Evolutionary conservation across 139 green algal species (phyloP).

Genomic region (Micromonas pusilla): DNA sequence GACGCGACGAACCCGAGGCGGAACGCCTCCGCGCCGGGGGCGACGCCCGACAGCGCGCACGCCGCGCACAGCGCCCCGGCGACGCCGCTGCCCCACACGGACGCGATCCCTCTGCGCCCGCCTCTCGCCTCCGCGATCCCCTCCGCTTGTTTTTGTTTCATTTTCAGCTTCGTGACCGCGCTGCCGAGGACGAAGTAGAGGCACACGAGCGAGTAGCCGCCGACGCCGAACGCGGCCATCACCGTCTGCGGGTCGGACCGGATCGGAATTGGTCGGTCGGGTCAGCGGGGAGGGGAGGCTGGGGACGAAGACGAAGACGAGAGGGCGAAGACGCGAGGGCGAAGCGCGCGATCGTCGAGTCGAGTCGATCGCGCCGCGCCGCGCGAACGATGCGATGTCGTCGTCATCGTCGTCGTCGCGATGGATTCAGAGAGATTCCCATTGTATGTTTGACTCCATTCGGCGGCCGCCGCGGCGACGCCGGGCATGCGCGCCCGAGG

Average conservation of each 20-base stretch:
- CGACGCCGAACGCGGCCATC: constrained; percentile 21
- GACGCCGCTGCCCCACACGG: constrained; percentile 84
- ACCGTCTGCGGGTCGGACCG: background rate
- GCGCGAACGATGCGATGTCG: background rate
- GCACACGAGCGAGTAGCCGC: constrained; percentile 44
- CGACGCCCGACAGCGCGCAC: constrained; percentile 42
- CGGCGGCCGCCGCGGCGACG: background rate
- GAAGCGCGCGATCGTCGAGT: background rate
- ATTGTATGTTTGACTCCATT: background rate
- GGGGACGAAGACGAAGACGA: background rate
- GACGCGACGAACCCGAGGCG: constrained; percentile 74
- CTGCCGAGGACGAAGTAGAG: constrained; percentile 78
- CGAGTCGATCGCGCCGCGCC: background rate
- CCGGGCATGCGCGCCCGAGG: background rate
- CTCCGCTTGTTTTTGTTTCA: constrained; percentile 77
- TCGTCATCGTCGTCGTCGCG: background rate
- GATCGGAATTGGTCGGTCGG: background rate
- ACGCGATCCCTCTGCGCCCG: constrained; percentile 63
- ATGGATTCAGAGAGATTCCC: background rate
- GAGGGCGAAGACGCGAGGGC: background rate
- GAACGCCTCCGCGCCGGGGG: constrained; percentile 3
- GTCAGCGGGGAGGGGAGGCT: background rate
- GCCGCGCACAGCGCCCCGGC: constrained; percentile 65
- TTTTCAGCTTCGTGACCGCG: constrained; percentile 84
- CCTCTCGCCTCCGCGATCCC: constrained; percentile 86